Conservation (phyloP, 371 early-diverging fungal species). For the Actinomucor elegans region DNA sequence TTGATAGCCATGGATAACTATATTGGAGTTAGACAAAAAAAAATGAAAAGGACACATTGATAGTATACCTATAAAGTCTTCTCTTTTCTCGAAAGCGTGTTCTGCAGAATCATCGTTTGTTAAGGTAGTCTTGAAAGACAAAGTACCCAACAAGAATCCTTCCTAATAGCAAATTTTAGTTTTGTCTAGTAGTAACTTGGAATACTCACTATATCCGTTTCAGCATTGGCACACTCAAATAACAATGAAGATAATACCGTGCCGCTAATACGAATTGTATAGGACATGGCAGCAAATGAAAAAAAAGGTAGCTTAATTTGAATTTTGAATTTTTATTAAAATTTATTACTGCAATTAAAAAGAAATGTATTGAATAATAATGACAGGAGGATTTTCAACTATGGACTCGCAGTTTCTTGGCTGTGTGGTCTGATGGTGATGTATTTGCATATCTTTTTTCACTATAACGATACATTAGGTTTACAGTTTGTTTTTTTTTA, state of each 20-base stretch:
- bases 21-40: not conserved
- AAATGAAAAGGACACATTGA: not conserved
- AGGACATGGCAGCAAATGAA: conserved; percentile 13
- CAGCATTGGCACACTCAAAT: conserved; percentile 21
- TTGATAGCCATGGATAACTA: conserved; percentile 28
- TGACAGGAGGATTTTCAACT: too few relatives aligned
- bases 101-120: conserved; percentile 18
- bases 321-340: too few relatives aligned
- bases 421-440: too few relatives aligned
- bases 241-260: conserved; percentile 21
- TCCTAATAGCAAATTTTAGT: conserved; percentile 11
- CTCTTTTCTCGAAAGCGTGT: conserved; percentile 10
- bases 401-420: too few relatives aligned
- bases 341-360: too few relatives aligned
- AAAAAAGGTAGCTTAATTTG: too few relatives aligned
- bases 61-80: conserved; percentile 23
- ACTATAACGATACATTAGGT: not conserved
- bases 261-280: conserved; percentile 22
- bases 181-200: not conserved
- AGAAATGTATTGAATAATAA: too few relatives aligned
- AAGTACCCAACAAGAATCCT: conserved; percentile 19
- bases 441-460: conserved; percentile 4
- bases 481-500: not conserved
- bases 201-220: conserved; percentile 16
- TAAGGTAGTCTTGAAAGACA: conserved; percentile 9